Conservation (phyloP, 2,329 filamentous ascomycete genomes). For the Aspergillus pseudonomiae region DNA sequence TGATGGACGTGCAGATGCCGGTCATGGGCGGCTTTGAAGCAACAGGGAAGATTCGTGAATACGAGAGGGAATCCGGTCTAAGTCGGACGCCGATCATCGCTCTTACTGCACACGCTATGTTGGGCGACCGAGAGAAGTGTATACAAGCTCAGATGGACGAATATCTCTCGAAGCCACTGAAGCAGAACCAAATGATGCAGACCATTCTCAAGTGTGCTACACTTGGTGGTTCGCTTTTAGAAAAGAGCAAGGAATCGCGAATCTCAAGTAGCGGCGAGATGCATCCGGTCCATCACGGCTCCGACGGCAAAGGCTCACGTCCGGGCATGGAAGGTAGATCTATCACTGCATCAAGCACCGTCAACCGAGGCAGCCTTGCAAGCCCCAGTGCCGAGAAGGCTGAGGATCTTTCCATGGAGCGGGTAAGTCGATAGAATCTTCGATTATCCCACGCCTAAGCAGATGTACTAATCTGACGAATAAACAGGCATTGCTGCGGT, state of each 20-base stretch:
- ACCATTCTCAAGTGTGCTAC: conserved; percentile 97
- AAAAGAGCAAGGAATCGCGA: conserved; percentile 48
- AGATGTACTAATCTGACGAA: conserved; percentile 18
- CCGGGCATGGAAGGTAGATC: conserved; percentile 65
- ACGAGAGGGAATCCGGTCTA: conserved; percentile 78
- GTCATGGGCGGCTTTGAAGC: conserved; percentile 99
- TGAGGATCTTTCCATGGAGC: conserved; percentile 62
- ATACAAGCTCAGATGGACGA: conserved; percentile 99
- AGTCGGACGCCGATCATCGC: conserved; percentile 93
- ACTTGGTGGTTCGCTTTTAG: conserved; percentile 61
- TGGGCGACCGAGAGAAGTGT: conserved; percentile 96
- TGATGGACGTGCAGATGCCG: conserved; percentile 99
- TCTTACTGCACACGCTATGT: conserved; percentile 96
- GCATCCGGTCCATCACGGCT: conserved; percentile 35
- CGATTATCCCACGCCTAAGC: conserved; percentile 15
- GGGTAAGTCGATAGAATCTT: conserved; percentile 45
- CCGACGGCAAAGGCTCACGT: conserved; percentile 49
- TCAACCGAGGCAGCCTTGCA: conserved; percentile 58
- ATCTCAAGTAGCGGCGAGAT: conserved; percentile 45
- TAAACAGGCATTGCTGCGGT: conserved; percentile 46
- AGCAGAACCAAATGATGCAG: conserved; percentile 96
- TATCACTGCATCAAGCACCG: conserved; percentile 68
- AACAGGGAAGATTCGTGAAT: conserved; percentile 93
- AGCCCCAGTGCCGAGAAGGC: conserved; percentile 66
- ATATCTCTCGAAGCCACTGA: conserved; percentile 93